These are phyloP conservation scores for Rubia tinctorum DNA, from an alignment of 305 asterid species.

Conservation along the genomic window DNA sequence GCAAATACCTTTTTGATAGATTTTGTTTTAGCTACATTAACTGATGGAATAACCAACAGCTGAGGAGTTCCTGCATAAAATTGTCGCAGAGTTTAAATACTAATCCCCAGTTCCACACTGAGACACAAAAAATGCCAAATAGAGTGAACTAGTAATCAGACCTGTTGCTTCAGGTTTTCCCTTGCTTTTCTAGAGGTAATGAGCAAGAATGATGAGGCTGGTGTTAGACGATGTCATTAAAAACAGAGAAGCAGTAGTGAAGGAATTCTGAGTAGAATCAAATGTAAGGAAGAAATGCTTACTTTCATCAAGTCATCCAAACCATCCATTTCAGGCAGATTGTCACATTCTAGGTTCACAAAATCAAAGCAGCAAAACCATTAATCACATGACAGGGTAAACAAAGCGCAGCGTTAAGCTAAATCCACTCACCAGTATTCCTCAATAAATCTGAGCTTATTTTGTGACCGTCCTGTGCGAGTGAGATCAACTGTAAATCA, in stretches of 20 bases:
- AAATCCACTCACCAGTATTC: conserved; percentile 41
- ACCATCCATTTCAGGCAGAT: conserved; percentile 77
- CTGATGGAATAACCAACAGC: conserved; percentile 29
- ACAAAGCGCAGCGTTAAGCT: neutral
- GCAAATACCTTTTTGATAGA: conserved; percentile 61
- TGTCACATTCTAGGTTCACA: conserved; percentile 45
- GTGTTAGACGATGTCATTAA: neutral
- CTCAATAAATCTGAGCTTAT: conserved; percentile 48
- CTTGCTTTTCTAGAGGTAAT: conserved; percentile 34
- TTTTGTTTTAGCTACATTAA: conserved; percentile 41
- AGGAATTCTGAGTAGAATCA: neutral
- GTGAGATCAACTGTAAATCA: conserved; percentile 56
- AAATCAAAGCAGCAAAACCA: conserved; percentile 14
- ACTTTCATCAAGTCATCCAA: conserved; percentile 55
- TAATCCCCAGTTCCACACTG: neutral
- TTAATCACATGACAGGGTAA: conserved; percentile 9
- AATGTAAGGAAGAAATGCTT: conserved; percentile 23
- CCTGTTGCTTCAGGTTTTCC: conserved; percentile 47
- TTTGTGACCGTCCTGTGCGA: conserved; percentile 82
- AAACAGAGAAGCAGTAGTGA: neutral
- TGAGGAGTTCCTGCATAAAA: conserved; percentile 45
- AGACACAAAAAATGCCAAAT: conserved; percentile 12
- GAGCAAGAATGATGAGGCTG: conserved; percentile 12
- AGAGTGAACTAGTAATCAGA: conserved; percentile 20
- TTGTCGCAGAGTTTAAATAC: conserved; percentile 7